These are phyloP conservation scores for Fusarium acutatum DNA, from an alignment of 2,329 filamentous ascomycete genomes.

Conservation along the genomic window DNA sequence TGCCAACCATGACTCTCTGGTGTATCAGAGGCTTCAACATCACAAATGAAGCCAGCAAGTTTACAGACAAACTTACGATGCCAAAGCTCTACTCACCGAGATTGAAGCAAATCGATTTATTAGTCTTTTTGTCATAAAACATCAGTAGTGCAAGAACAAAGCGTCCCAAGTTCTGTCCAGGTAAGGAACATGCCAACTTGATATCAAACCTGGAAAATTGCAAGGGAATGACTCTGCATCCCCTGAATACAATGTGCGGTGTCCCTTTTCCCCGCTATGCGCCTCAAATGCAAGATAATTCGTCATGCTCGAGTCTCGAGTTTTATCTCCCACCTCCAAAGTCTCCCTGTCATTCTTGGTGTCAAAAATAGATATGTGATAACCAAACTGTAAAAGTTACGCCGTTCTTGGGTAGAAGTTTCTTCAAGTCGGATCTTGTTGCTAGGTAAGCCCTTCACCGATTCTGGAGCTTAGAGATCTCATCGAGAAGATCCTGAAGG, in stretches of 20 bases:
- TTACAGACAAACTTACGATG: neutral
- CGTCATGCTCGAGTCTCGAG: neutral
- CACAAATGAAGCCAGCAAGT: neutral
- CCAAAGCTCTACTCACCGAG: neutral
- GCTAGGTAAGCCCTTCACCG: conserved; percentile 35
- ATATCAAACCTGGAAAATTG: conserved; percentile 17
- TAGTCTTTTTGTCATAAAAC: conserved; percentile 33
- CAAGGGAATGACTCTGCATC: conserved; percentile 16
- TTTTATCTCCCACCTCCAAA: neutral
- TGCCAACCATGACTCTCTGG: too few relatives aligned
- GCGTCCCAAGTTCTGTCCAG: conserved; percentile 22
- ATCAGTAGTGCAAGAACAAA: conserved; percentile 32
- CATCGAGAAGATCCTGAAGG: conserved; percentile 85
- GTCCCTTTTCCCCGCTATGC: conserved; percentile 39
- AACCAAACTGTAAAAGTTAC: conserved; percentile 17
- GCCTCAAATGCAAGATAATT: conserved; percentile 42
- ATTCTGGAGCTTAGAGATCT: conserved; percentile 81
- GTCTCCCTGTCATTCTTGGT: conserved; percentile 12
- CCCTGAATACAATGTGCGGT: conserved; percentile 24
- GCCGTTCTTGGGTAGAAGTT: neutral
- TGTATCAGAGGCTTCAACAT: neutral
- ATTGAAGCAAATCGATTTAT: conserved; percentile 22
- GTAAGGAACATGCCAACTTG: conserved; percentile 19
- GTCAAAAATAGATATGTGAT: conserved; percentile 6
- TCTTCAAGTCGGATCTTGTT: neutral